Conservation (phyloP, 345 rosid genomes). For the Ailanthus altissimus region DNA sequence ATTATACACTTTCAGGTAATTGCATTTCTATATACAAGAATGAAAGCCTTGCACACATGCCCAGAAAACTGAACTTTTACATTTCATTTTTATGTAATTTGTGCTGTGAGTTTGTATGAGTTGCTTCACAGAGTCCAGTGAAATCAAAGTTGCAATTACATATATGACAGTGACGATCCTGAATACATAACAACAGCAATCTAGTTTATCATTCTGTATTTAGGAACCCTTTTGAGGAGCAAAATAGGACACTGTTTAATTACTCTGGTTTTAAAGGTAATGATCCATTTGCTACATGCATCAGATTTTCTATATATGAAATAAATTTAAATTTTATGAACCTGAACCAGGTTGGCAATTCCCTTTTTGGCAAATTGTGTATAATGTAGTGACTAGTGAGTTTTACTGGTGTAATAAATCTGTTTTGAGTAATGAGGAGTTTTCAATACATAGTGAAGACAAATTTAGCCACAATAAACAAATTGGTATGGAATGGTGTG, state of each 20-base stretch:
- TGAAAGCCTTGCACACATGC: no score
- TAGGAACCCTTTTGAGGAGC: background rate
- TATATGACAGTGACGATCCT: no score
- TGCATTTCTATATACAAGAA: no score
- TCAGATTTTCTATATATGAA: background rate
- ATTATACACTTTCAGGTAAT: no score
- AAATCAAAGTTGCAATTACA: no score
- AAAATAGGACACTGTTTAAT: background rate
- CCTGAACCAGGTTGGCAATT: background rate
- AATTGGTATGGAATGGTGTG: background rate
- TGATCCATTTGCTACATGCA: background rate
- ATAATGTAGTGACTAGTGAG: background rate
- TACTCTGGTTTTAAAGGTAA: background rate
- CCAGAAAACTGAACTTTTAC: no score
- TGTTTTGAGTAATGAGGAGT: background rate
- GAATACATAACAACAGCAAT: background rate
- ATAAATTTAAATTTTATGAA: background rate
- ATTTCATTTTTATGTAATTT: background rate
- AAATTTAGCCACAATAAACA: background rate
- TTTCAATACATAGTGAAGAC: background rate
- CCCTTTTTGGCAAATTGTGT: background rate
- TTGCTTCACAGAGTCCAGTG: no score
- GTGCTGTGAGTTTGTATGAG: background rate
- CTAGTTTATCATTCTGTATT: background rate
- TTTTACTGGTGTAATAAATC: background rate